Evolutionary conservation across 345 rosid species (phyloP).

Genomic region (Brassica cretica): DNA sequence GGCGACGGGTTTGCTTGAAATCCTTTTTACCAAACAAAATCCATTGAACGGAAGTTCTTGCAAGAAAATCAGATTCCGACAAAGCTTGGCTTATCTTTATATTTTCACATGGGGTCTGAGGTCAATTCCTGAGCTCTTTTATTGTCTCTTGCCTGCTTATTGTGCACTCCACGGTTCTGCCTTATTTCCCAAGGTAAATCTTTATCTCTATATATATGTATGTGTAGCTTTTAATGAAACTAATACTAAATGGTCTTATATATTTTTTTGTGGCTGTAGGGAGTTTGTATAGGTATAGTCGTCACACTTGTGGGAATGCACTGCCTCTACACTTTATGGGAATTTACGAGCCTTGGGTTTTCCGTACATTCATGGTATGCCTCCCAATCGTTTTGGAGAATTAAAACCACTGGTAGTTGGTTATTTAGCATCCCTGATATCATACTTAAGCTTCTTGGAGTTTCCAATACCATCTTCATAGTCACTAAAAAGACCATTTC

Average conservation of each 20-base stretch:
- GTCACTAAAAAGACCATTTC: slow-evolving; percentile 53
- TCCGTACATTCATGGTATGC: slow-evolving; percentile 2
- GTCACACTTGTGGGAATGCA: slow-evolving; percentile 25
- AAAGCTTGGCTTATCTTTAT: slow-evolving; percentile 47
- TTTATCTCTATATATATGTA: background rate
- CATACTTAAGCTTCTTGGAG: slow-evolving; percentile 47
- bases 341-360: slow-evolving; percentile 26
- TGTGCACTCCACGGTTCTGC: slow-evolving; percentile 53
- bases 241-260: background rate
- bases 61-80: slow-evolving; percentile 49
- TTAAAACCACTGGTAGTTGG: slow-evolving; percentile 41
- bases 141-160: slow-evolving; percentile 57
- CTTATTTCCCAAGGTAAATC: slow-evolving; percentile 64
- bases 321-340: slow-evolving; percentile 32
- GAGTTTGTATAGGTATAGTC: slow-evolving; percentile 9
- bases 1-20: slow-evolving; percentile 62
- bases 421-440: slow-evolving; percentile 45
- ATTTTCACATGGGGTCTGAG: slow-evolving; percentile 37
- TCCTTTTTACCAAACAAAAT: slow-evolving; percentile 41
- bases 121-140: slow-evolving; percentile 63
- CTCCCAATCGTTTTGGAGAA: slow-evolving; percentile 18
- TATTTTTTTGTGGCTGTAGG: slow-evolving; percentile 12
- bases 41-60: slow-evolving; percentile 42
- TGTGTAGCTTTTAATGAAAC: background rate
- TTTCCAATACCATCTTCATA: slow-evolving; percentile 52